These are phyloP conservation scores for Epithele typhae DNA, from an alignment of 768 basidiomycete genomes.

Conservation along the genomic window DNA sequence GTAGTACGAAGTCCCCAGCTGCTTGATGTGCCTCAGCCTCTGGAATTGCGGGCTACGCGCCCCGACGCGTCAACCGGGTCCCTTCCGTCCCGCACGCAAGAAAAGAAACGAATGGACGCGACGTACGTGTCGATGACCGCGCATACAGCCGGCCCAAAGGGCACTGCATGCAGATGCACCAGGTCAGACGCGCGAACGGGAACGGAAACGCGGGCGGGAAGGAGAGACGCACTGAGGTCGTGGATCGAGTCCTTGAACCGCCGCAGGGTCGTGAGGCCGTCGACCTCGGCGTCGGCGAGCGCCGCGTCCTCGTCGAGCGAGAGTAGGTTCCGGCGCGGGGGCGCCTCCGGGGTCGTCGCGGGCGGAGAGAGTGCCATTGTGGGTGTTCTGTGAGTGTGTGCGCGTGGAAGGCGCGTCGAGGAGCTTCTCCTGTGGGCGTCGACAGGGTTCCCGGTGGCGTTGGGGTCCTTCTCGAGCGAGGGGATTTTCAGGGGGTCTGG, in stretches of 20 bases:
- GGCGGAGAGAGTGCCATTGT: no score
- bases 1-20: constrained; percentile 71
- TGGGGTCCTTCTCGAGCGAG: no score
- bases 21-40: constrained; percentile 70
- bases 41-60: constrained; percentile 66
- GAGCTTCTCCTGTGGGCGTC: no score
- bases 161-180: constrained; percentile 16
- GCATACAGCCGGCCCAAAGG: constrained; percentile 36
- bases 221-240: constrained; percentile 21
- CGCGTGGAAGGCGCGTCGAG: no score
- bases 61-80: neutral
- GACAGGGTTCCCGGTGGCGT: no score
- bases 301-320: constrained; percentile 10
- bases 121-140: constrained; percentile 68
- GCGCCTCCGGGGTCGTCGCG: neutral
- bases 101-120: constrained; percentile 1
- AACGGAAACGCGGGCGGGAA: neutral
- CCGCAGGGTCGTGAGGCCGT: constrained; percentile 6
- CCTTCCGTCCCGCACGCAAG: neutral
- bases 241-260: constrained; percentile 27
- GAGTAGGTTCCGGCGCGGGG: constrained; percentile 11
- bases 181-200: neutral
- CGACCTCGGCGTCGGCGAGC: neutral
- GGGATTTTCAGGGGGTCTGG: no score
- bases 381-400: no score